phyloP scores from a whole-genome alignment of 495 filamentous ascomycete genomes.

The Daldinia childiae region DNA sequence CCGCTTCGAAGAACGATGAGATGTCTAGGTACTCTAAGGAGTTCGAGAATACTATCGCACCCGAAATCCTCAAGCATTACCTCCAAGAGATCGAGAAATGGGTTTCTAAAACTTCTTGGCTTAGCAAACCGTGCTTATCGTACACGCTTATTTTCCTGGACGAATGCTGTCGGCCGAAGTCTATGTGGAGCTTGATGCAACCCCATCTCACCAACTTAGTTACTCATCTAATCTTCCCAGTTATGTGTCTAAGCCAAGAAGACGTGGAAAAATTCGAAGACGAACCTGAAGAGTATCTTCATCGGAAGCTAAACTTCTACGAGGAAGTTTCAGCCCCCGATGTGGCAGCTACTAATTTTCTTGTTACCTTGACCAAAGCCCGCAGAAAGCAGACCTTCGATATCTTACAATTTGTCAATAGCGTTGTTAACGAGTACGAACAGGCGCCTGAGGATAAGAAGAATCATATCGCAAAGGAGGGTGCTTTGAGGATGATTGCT shows the following conservation, averaged over 20 bases:
- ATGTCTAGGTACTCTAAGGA: slow-evolving; percentile 83
- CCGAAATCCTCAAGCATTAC: slow-evolving; percentile 93
- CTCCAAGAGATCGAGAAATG: slow-evolving; percentile 94
- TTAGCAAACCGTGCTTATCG: slow-evolving; percentile 91
- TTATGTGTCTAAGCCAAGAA: slow-evolving; percentile 90
- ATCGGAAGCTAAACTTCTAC: slow-evolving; percentile 96
- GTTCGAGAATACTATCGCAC: slow-evolving; percentile 91
- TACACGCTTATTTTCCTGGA: slow-evolving; percentile 94
- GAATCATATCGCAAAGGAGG: slow-evolving; percentile 93
- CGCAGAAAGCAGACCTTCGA: slow-evolving; percentile 96
- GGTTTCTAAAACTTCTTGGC: slow-evolving; percentile 93
- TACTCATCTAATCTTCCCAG: slow-evolving; percentile 92
- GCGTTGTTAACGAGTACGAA: slow-evolving; percentile 88
- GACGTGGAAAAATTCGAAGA: slow-evolving; percentile 93
- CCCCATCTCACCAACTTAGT: slow-evolving; percentile 92
- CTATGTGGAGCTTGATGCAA: slow-evolving; percentile 93
- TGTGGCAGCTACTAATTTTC: slow-evolving; percentile 95
- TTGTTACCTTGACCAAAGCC: slow-evolving; percentile 92
- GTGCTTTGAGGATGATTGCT: slow-evolving; percentile 95
- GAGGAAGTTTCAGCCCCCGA: slow-evolving; percentile 97
- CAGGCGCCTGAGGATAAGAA: slow-evolving; percentile 83
- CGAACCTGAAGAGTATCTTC: slow-evolving; percentile 94
- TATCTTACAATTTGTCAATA: slow-evolving; percentile 91
- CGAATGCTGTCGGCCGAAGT: slow-evolving; percentile 96
- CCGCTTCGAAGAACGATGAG: slow-evolving; percentile 71